Percentiles rank a stretch among this genome's conserved stretches.
Evolutionary conservation across 345 rosid genomes (phyloP).

Genomic region (Brassica cretica): DNA sequence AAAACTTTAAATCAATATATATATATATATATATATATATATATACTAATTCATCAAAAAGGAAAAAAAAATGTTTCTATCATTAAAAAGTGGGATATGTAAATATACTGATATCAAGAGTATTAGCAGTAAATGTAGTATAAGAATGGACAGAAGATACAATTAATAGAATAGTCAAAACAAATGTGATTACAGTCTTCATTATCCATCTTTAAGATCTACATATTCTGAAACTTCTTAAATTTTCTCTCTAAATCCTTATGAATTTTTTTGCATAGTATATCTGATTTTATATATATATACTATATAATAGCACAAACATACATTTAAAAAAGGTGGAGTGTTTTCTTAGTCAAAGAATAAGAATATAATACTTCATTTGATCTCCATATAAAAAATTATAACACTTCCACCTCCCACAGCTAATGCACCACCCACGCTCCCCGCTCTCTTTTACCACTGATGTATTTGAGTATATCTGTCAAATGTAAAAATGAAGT

Average conservation of each 20-base stretch:
- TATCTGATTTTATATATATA: neutral
- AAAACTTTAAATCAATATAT: neutral
- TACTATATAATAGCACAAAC: neutral
- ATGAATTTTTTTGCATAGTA: neutral
- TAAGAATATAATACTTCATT: no score
- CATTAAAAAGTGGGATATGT: no score
- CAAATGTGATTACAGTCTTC: neutral
- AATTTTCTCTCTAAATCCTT: neutral
- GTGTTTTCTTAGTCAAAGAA: neutral
- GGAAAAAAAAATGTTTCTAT: no score
- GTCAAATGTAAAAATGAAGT: no score
- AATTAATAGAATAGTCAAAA: neutral
- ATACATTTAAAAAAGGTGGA: neutral
- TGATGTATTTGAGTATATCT: no score
- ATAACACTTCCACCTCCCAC: no score
- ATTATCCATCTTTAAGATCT: neutral
- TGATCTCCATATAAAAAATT: no score
- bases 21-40: no score
- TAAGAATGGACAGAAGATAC: neutral
- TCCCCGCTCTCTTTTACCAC: no score
- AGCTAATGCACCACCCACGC: no score
- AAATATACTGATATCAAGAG: neutral
- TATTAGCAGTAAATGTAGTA: neutral
- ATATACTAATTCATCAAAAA: no score
- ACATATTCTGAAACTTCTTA: no score